Conservation (phyloP, 164 flowering plant genomes). For the Cinnamomum micranthum region DNA sequence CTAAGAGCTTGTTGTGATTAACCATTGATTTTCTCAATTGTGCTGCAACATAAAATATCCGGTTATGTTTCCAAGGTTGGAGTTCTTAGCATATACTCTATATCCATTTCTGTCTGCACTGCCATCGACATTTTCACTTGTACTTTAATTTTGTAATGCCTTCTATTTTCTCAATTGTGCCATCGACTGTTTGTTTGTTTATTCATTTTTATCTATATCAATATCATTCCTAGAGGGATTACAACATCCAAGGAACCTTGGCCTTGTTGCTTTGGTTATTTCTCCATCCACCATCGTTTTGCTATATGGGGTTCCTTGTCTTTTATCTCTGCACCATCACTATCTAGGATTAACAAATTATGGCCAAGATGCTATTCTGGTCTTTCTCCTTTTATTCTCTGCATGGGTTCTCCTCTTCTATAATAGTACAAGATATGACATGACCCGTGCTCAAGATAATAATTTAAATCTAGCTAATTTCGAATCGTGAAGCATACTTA, state of each 20-base stretch:
- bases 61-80: not conserved
- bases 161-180: no score
- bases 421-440: no score
- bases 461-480: no score
- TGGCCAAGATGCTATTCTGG: not conserved
- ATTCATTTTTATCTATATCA: not conserved
- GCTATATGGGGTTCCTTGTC: not conserved
- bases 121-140: not conserved
- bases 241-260: conserved; percentile 8
- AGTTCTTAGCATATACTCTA: not conserved
- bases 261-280: not conserved
- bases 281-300: conserved; percentile 2
- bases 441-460: no score
- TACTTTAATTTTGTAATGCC: not conserved
- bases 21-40: not conserved
- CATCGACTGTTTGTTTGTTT: not conserved
- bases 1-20: no score
- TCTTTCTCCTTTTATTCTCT: not conserved
- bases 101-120: not conserved
- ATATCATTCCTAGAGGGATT: conserved; percentile 15
- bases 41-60: no score
- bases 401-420: no score
- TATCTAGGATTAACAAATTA: not conserved
- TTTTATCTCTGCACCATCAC: not conserved
- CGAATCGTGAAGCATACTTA: no score